A percentile compares a stretch with the other conserved stretches of the same genome.
Evolutionary conservation across 768 basidiomycete species (phyloP).

Genomic region (Lentinus tigrinus): DNA sequence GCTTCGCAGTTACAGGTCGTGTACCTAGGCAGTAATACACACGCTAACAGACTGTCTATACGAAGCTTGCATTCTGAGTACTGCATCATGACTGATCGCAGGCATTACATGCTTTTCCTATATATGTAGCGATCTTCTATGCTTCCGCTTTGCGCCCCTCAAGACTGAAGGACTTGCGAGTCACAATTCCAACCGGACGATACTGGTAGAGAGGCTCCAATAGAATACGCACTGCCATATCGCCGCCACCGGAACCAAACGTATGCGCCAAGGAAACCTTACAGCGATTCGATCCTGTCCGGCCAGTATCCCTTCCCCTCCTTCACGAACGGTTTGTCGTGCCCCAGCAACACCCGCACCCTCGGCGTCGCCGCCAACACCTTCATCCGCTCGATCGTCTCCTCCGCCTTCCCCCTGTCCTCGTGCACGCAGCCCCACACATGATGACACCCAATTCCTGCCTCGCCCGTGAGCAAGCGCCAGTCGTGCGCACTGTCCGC

Average conservation of each 20-base stretch:
- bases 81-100: too few relatives aligned
- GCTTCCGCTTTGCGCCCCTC: too few relatives aligned
- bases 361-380: conserved; percentile 31
- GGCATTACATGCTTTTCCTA: too few relatives aligned
- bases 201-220: too few relatives aligned
- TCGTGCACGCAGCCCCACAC: conserved; percentile 40
- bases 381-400: conserved; percentile 40
- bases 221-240: too few relatives aligned
- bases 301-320: conserved; percentile 38
- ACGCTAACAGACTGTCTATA: too few relatives aligned
- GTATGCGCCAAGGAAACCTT: too few relatives aligned
- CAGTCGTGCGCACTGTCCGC: conserved; percentile 50
- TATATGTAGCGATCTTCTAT: too few relatives aligned
- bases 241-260: too few relatives aligned
- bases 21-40: background rate
- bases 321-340: conserved; percentile 50
- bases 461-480: conserved; percentile 47
- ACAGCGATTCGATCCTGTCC: conserved; percentile 15
- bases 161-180: too few relatives aligned
- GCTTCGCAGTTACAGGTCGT: background rate
- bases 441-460: conserved; percentile 35
- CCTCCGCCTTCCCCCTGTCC: conserved; percentile 41
- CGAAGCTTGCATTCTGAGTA: too few relatives aligned
- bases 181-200: too few relatives aligned
- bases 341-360: conserved; percentile 50